Evolutionary conservation across 345 rosid genomes (phyloP).

Genomic region (Bruguiera parviflora): DNA sequence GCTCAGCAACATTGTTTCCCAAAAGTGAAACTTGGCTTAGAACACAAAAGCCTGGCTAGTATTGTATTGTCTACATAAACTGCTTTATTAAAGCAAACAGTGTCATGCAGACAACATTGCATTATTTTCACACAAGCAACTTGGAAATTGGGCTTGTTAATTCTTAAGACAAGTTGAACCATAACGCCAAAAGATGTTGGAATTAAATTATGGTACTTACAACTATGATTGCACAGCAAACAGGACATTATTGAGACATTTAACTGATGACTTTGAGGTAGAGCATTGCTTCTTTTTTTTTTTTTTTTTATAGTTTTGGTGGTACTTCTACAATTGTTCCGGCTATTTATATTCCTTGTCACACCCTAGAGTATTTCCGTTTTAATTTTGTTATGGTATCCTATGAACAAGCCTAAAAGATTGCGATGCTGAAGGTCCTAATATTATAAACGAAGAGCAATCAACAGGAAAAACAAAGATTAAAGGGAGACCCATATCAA

Average conservation of each 20-base stretch:
- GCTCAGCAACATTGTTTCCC: conserved; percentile 2
- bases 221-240: conserved; percentile 24
- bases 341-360: not conserved
- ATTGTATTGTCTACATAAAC: not conserved
- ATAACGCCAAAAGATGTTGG: conserved; percentile 1
- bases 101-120: conserved; percentile 3
- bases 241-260: conserved; percentile 18
- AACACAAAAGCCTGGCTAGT: not conserved
- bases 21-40: conserved; percentile 16
- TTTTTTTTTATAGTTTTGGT: not conserved
- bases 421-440: not conserved
- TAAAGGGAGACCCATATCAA: not conserved
- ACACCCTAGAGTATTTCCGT: conserved; percentile 14
- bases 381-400: conserved; percentile 9
- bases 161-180: conserved; percentile 4
- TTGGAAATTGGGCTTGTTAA: conserved; percentile 34
- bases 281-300: not conserved
- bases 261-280: conserved; percentile 33
- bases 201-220: conserved; percentile 2
- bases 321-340: not conserved
- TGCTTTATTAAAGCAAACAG: not conserved
- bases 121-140: conserved; percentile 13
- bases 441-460: conserved; percentile 12
- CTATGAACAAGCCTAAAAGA: conserved; percentile 7
- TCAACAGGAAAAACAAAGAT: conserved; percentile 14